phyloP scores from a whole-genome alignment of 352 stramenopile genomes.

The Ochromonadaceae sp. region DNA sequence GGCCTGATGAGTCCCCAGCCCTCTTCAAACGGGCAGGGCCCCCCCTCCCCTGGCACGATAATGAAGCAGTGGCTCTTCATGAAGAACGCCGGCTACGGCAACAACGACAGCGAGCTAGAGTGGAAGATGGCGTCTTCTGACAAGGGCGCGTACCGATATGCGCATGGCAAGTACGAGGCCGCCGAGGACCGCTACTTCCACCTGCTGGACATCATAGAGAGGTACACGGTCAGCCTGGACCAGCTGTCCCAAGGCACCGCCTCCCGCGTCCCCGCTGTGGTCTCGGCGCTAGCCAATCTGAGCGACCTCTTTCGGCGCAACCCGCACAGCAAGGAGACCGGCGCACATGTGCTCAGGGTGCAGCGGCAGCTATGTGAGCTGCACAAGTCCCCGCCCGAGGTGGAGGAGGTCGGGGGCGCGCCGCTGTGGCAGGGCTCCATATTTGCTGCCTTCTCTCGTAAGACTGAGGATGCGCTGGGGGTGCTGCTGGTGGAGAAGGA shows the following conservation, averaged over 20 bases:
- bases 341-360: neutral
- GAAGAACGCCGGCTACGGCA: neutral
- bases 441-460: neutral
- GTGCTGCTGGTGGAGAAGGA: neutral
- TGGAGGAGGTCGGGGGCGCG: neutral
- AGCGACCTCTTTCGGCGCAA: neutral
- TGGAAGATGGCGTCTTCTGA: constrained; percentile 9
- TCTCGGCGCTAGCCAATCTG: neutral
- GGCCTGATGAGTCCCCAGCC: neutral
- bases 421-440: neutral
- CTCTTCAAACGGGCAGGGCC: neutral
- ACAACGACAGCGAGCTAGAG: constrained; percentile 10
- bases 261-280: too few species aligned
- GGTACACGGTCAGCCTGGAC: neutral
- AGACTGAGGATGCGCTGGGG: neutral
- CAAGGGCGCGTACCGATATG: constrained; percentile 5
- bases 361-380: neutral
- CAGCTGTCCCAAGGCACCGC: neutral
- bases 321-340: neutral
- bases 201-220: neutral
- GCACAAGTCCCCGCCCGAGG: neutral
- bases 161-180: neutral
- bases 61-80: constrained; percentile 16
- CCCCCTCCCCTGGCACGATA: constrained; percentile 5
- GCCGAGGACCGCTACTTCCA: neutral